Base-by-base conservation (phyloP, 73 alveolate species). In the Uronychia binucleata region DNA sequence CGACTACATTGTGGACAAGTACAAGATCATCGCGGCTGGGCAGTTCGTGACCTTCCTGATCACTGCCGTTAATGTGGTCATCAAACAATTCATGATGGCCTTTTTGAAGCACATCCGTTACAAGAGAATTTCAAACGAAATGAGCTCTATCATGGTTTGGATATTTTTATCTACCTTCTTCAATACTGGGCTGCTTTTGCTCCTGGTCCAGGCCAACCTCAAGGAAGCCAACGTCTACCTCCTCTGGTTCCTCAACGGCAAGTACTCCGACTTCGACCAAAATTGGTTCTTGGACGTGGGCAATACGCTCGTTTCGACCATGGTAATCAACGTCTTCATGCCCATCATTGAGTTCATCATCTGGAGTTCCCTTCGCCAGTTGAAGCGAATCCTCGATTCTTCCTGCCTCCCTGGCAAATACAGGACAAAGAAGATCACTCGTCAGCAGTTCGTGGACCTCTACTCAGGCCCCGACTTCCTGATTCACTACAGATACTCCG, bases 181-280 rank as follows among this genome's bases (percentile, higher is more conserved):
- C 58, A 82, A 82, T 57, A 90, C 95, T 25, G 95, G 85, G 27
- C 60, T 85, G 33, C 33, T 90, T 31, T 46, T 90, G 8, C 58
- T 90, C 34, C n/a, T 90, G 28, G 87, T 85, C 75, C 83, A 90
- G 34, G 92, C 95, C n/a, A 82, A 82, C 28, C 31, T 82, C 30
- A 35, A 25, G 14, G 77, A 57, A n/a, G 34, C 77, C 81, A 84
- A 34, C 26, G 90, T 67, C 26, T 26, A 26, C 34, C 60, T 78
- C 19, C n/a, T 78, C 28, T 46, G 59, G 80, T 1, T 84, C 29
- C 27, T 31, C 30, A 26, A 35, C 0, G 91, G 91, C 8, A 26
- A 26, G 1, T 58, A 84, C 57, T 77, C 91, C 28, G 91, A 84
- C 34, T 60, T 5, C 75, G 28, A 26, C 0, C 13, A 46, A 46